Base-by-base conservation (phyloP, 805 yeast species). In the Monosporozyma siamensis region DNA sequence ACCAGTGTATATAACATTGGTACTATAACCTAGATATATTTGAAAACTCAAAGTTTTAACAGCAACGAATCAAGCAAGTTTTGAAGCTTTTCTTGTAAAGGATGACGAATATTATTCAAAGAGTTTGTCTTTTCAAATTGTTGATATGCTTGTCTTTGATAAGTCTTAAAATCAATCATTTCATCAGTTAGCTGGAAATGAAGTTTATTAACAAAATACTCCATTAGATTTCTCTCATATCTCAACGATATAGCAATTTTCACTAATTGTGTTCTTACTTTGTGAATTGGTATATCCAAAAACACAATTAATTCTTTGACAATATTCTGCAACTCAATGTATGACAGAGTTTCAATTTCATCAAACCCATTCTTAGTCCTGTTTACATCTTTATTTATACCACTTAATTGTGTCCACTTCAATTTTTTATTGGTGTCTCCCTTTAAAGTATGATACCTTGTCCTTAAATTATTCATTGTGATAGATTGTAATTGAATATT, bases 281-380 rank as follows among this genome's bases (percentile, higher is more conserved):
- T 50, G 11, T 58, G 44, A 34, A 51, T 57, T 12, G 69, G 68
- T 14, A 64, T 55, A 11, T 55, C 55, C 35, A 66, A 53, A 23
- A 58, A 45, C 2, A 63, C 45, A 35, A 63, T 46, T 7, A 66
- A 44, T 46, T 64, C 58, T 45, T 66, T 66, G 23, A 66, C 49
- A 4, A 60, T 47, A 46, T 65, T 66, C 26, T 64, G 68, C 14
- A 65, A 55, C 18, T 59, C 55, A 3, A 58, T 49, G 41, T 56
- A 27, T 10, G 57, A 50, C 17, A 65, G 45, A 3, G 38, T 35
- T 37, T 65, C 67, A 15, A 67, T 54, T n/a, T 46, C 35, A 3
- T 49, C 48, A 2, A 66, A 37, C 4, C 39, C 41, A 34, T 48
- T 49, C 26, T 29, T 34, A 17, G 46, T 31, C 17, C 23, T 24